A percentile compares a stretch with the other conserved stretches of the same genome.
phyloP scores from a whole-genome alignment of 495 filamentous ascomycete genomes.

The Hamigera avellanea region DNA sequence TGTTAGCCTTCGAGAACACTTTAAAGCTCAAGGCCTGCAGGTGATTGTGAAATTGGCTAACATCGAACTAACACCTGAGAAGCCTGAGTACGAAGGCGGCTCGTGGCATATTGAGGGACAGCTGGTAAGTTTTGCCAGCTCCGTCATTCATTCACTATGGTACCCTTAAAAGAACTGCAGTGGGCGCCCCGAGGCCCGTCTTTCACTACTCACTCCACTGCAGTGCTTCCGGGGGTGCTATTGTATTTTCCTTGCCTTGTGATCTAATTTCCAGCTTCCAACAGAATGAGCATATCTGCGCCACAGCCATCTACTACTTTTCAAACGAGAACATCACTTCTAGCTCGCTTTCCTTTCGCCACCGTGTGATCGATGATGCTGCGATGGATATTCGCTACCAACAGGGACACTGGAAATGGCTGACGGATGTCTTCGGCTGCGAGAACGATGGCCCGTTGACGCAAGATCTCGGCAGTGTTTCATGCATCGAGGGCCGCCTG shows the following conservation, averaged over 20 bases:
- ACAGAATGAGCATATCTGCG: slow-evolving; percentile 47
- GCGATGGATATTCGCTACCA: neutral
- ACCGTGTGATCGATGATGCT: neutral
- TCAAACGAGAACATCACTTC: slow-evolving; percentile 49
- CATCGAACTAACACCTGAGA: slow-evolving; percentile 48
- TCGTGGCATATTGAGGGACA: slow-evolving; percentile 46
- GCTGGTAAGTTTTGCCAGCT: too few relatives aligned
- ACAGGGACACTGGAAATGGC: slow-evolving; percentile 1
- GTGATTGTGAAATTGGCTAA: slow-evolving; percentile 53
- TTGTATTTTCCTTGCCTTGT: too few relatives aligned
- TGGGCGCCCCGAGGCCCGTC: too few relatives aligned
- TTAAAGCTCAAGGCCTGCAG: slow-evolving; percentile 32
- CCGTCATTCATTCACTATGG: too few relatives aligned
- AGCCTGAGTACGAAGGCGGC: slow-evolving; percentile 35
- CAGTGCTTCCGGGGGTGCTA: too few relatives aligned
- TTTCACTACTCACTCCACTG: too few relatives aligned
- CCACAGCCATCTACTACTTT: slow-evolving; percentile 51
- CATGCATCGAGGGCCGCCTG: slow-evolving; percentile 2
- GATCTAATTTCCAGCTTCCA: too few relatives aligned
- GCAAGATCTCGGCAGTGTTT: slow-evolving; percentile 10
- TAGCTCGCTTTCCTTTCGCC: neutral
- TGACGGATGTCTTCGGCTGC: slow-evolving; percentile 8
- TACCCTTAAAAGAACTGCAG: too few relatives aligned
- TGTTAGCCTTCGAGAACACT: slow-evolving; percentile 17
- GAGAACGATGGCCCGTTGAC: slow-evolving; percentile 3